phyloP scores from a whole-genome alignment of 495 filamentous ascomycete species.

The Penicillium tannophilum region DNA sequence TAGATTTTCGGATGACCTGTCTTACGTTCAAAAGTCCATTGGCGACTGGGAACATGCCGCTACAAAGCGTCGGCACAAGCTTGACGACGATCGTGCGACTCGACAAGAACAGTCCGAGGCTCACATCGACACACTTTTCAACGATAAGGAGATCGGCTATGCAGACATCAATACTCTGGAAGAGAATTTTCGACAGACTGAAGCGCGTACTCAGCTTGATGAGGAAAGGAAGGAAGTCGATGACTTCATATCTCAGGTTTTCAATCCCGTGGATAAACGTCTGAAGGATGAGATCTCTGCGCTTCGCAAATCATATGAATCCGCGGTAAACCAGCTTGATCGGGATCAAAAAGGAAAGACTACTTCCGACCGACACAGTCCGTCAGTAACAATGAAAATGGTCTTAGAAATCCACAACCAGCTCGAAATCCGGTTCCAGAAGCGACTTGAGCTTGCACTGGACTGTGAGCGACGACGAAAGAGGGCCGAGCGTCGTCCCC shows the following conservation, averaged over 20 bases:
- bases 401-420: slow-evolving; percentile 49
- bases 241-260: slow-evolving; percentile 53
- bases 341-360: slow-evolving; percentile 46
- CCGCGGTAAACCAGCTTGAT: slow-evolving; percentile 42
- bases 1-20: slow-evolving; percentile 48
- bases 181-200: slow-evolving; percentile 58
- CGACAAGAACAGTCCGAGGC: slow-evolving; percentile 59
- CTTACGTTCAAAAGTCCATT: slow-evolving; percentile 48
- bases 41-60: slow-evolving; percentile 50
- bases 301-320: slow-evolving; percentile 54
- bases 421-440: slow-evolving; percentile 54
- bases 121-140: slow-evolving; percentile 58
- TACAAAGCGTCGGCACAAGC: slow-evolving; percentile 39
- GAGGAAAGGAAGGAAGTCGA: slow-evolving; percentile 60
- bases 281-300: slow-evolving; percentile 55
- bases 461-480: slow-evolving; percentile 56
- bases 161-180: slow-evolving; percentile 63
- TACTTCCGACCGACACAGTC: slow-evolving; percentile 33
- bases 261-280: slow-evolving; percentile 52
- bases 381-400: slow-evolving; percentile 48
- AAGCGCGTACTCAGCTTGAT: slow-evolving; percentile 53
- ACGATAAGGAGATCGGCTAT: slow-evolving; percentile 62
- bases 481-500: slow-evolving; percentile 52
- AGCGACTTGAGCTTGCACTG: slow-evolving; percentile 51
- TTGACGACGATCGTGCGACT: slow-evolving; percentile 50